Conservation (phyloP, 2,329 filamentous ascomycete species). For the Fusarium nelsonii region DNA sequence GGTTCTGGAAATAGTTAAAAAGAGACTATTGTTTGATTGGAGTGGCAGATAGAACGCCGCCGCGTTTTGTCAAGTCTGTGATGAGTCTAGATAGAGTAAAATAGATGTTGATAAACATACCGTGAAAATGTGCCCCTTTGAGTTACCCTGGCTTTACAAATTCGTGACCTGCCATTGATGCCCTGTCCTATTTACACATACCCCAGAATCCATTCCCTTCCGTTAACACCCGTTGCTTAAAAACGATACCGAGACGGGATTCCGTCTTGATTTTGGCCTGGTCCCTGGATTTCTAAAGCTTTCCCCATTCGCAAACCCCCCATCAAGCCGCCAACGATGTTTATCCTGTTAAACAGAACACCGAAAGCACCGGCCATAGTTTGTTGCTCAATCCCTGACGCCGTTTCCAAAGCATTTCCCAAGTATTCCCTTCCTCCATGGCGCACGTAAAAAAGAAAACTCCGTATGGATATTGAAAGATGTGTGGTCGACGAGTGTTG, state of each 20-base stretch:
- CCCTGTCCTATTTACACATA: not conserved
- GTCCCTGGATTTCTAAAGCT: slow-evolving; percentile 17
- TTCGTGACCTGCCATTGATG: not conserved
- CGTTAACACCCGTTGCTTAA: slow-evolving; percentile 19
- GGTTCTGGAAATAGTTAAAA: not conserved
- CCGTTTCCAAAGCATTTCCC: slow-evolving; percentile 29
- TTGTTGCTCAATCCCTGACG: slow-evolving; percentile 33
- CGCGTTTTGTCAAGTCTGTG: not conserved
- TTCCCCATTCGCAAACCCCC: slow-evolving; percentile 18
- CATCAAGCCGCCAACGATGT: not conserved
- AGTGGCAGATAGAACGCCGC: not conserved
- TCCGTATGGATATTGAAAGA: slow-evolving; percentile 30
- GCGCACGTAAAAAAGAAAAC: slow-evolving; percentile 6
- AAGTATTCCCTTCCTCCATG: slow-evolving; percentile 25
- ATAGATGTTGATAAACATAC: not conserved
- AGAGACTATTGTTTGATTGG: not conserved
- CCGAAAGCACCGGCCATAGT: not conserved
- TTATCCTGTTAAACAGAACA: slow-evolving; percentile 11
- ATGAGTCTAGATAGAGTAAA: not conserved
- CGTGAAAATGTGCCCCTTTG: slow-evolving; percentile 1
- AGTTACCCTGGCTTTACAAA: slow-evolving; percentile 30
- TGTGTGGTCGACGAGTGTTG: slow-evolving; percentile 7
- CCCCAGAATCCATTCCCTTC: not conserved
- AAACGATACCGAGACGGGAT: slow-evolving; percentile 35
- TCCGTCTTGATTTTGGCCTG: slow-evolving; percentile 36